These are phyloP conservation scores for Hypoxylon trugodes DNA, from an alignment of 495 filamentous ascomycete species.

Conservation along the genomic window DNA sequence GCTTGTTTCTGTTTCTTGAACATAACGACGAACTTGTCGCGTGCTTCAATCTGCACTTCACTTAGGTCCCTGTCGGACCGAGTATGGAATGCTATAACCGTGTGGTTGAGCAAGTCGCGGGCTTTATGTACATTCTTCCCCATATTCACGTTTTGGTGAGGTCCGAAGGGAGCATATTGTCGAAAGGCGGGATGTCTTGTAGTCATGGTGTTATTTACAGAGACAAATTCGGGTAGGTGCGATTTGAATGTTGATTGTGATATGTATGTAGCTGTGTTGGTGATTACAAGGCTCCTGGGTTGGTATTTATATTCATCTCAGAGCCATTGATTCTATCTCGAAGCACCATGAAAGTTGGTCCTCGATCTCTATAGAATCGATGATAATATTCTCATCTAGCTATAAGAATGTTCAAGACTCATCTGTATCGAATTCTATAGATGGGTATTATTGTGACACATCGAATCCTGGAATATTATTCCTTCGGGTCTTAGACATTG, in stretches of 20 bases:
- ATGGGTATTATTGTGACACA: not conserved
- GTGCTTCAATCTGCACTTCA: not conserved
- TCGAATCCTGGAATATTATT: too few species aligned
- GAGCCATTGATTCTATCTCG: too few species aligned
- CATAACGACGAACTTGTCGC: not conserved
- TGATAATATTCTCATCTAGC: slow-evolving; percentile 1
- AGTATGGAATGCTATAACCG: slow-evolving; percentile 13
- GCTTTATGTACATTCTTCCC: slow-evolving; percentile 1
- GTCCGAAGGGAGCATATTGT: slow-evolving; percentile 24
- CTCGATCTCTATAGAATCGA: not conserved
- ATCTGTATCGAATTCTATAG: not conserved
- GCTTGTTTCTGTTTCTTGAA: not conserved
- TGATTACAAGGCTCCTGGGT: too few species aligned
- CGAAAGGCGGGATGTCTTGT: not conserved
- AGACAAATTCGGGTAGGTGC: not conserved
- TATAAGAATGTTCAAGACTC: not conserved
- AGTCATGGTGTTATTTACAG: not conserved
- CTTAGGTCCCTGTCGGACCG: not conserved
- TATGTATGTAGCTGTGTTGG: too few species aligned
- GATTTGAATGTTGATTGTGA: too few species aligned
- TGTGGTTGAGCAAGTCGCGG: slow-evolving; percentile 23
- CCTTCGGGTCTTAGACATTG: too few species aligned
- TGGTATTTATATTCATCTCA: too few species aligned
- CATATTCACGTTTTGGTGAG: not conserved
- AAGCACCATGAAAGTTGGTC: too few species aligned